A percentile compares a stretch with the other conserved stretches of the same genome.
phyloP scores from a whole-genome alignment of 2,329 filamentous ascomycete species.

The Gyromitra esculenta region DNA sequence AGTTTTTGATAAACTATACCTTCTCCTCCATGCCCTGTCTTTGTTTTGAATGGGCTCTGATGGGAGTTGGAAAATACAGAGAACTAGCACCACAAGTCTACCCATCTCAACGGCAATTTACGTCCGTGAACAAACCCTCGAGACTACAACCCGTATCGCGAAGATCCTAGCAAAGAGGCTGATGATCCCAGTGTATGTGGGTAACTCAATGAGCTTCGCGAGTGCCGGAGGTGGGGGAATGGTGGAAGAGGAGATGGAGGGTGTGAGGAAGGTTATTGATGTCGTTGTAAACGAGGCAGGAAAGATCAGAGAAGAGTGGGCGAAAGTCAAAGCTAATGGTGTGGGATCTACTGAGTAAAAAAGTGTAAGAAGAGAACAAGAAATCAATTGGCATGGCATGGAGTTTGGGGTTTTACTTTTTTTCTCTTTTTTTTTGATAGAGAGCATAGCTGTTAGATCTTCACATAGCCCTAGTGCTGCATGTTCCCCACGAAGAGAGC shows the following conservation, averaged over 20 bases:
- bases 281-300: constrained; percentile 70
- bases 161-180: constrained; percentile 81
- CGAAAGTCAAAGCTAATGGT: constrained; percentile 11
- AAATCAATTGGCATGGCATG: constrained; percentile 11
- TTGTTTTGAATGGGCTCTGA: not conserved
- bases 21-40: not conserved
- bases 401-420: constrained; percentile 9
- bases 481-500: not conserved
- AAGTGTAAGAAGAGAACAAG: not conserved
- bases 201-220: constrained; percentile 82
- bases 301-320: constrained; percentile 57
- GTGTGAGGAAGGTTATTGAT: constrained; percentile 77
- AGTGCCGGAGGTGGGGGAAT: constrained; percentile 78
- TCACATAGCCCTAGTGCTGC: not conserved
- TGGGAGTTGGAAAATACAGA: constrained; percentile 7
- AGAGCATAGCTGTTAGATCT: not conserved
- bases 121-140: constrained; percentile 76
- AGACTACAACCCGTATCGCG: constrained; percentile 86
- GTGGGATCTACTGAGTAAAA: constrained; percentile 3
- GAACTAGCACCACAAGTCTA: constrained; percentile 8
- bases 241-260: constrained; percentile 94
- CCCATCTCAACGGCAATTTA: constrained; percentile 83
- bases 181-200: constrained; percentile 83
- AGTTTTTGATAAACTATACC: constrained; percentile 58
- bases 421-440: not conserved